phyloP scores from a whole-genome alignment of 331 rosid species.

The Ulmus americana region DNA sequence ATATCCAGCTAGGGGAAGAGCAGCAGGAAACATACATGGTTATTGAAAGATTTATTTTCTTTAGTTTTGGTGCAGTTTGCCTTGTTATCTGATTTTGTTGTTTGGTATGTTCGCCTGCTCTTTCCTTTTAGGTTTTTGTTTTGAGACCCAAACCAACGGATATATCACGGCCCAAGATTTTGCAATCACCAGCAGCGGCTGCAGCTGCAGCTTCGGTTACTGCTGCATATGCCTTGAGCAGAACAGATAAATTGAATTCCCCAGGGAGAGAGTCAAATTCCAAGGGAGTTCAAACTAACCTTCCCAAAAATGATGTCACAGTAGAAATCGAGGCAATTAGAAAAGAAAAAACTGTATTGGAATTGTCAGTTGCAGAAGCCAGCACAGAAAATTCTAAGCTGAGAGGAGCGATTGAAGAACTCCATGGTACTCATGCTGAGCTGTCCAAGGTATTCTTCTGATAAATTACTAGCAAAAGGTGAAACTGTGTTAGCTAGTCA shows the following conservation, averaged over 20 bases:
- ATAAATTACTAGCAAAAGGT: conserved; percentile 19
- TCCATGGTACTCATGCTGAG: conserved; percentile 67
- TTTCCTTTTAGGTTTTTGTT: conserved; percentile 56
- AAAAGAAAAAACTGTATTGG: conserved; percentile 53
- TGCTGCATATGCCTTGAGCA: conserved; percentile 87
- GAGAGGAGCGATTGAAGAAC: conserved; percentile 54
- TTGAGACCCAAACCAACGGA: conserved; percentile 74
- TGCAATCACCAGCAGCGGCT: conserved; percentile 94
- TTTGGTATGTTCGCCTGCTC: conserved; percentile 21
- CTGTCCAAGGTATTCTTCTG: conserved; percentile 61
- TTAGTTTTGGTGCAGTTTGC: neutral
- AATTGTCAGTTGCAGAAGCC: conserved; percentile 52
- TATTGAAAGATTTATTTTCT: neutral
- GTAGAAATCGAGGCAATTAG: conserved; percentile 43
- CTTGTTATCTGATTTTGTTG: conserved; percentile 9
- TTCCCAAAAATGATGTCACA: conserved; percentile 25
- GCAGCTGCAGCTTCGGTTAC: conserved; percentile 97
- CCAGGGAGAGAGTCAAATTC: conserved; percentile 34
- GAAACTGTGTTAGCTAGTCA: neutral
- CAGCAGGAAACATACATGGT: neutral
- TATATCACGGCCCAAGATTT: conserved; percentile 63
- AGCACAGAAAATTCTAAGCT: conserved; percentile 58
- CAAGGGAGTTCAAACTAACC: conserved; percentile 35
- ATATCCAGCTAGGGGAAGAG: neutral
- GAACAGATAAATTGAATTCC: conserved; percentile 62